A percentile compares a stretch with the other conserved stretches of the same genome.
phyloP scores from a whole-genome alignment of 495 filamentous ascomycete genomes.

The Talaromyces trachyspermus region DNA sequence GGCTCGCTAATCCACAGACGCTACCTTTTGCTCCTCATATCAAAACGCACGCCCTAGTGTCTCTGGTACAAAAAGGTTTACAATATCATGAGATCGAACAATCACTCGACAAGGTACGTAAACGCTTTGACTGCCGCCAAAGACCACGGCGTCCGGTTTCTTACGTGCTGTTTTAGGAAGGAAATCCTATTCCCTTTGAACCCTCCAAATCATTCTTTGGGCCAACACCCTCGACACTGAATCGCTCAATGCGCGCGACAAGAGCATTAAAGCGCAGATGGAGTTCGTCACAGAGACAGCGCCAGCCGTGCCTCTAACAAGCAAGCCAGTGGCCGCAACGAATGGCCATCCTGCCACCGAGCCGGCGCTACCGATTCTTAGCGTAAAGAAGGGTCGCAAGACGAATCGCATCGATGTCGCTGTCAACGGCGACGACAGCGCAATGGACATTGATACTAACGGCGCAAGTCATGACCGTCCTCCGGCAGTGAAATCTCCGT shows the following conservation, averaged over 20 bases:
- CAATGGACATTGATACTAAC: constrained; percentile 42
- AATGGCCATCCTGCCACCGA: constrained; percentile 34
- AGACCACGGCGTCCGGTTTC: constrained; percentile 1
- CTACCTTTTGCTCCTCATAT: constrained; percentile 72
- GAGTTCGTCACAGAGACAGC: constrained; percentile 6
- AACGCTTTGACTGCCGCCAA: constrained; percentile 1
- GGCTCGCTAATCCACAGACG: constrained; percentile 65
- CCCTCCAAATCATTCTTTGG: constrained; percentile 45
- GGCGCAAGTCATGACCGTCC: constrained; percentile 31
- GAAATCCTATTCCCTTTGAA: constrained; percentile 28
- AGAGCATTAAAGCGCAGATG: constrained; percentile 6
- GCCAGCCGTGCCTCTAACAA: constrained; percentile 23
- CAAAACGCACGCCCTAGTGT: constrained; percentile 65
- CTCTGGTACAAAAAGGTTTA: constrained; percentile 69
- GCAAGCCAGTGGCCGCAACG: constrained; percentile 30
- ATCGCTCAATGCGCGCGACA: constrained; percentile 21
- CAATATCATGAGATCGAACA: constrained; percentile 66
- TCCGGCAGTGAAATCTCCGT: constrained; percentile 22
- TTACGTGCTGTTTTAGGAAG: constrained; percentile 27
- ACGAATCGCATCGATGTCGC: constrained; percentile 28
- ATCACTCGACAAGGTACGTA: constrained; percentile 49
- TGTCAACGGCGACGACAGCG: constrained; percentile 51
- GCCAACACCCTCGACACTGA: constrained; percentile 34
- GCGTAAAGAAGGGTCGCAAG: constrained; percentile 28
- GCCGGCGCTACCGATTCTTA: constrained; percentile 13